Evolutionary conservation across 2,329 filamentous ascomycete species (phyloP), one percentile per base, ranked within the genome.

Genomic region (Botrytis fragariae): DNA sequence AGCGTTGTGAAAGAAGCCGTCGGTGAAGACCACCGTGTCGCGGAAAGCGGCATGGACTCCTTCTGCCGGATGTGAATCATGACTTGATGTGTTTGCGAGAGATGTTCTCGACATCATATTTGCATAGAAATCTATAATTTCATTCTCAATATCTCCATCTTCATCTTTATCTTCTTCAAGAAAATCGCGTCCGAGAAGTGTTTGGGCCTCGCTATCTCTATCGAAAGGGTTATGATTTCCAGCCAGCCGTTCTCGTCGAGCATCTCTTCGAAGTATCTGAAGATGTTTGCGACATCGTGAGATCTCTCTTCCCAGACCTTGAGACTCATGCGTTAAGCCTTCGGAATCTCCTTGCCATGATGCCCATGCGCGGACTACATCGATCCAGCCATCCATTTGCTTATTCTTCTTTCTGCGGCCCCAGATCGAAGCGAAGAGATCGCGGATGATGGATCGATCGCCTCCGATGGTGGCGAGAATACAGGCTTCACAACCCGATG

Each of bases 401-500:
- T 72, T 60, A 3, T 69, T 25, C n/a, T 72, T 77, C 71, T 73
- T 77, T 64, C 72, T 76, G 48, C 87, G 83, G 45, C 83, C 83
- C 16, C 84, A 42, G 71, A 88, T 76, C 59, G 82, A 80, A 4
- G 85, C 83, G 42, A 84, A 79, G 45, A 90, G 77, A 76, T 87
- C 86, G 9, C 81, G 78, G 3, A 90, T 79, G 1, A 84, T 76
- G 25, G 81, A 78, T 7, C 77, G 79, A 45, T 83, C 82, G 0
- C 84, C 84, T 3, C 87, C 87, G 0, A 90, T 77, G 4, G 82
- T 81, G 2, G 85, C 83, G 20, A 89, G 78, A 42, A 87, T 84
- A 74, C 88, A 90, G 2, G 86, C 87, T 76, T 88, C 85, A 75
- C 88, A 90, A 22, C 81, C 80, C 10, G 78, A 81, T 44, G 75